phyloP scores from a whole-genome alignment of 2,329 filamentous ascomycete species.

The Claviceps arundinis region DNA sequence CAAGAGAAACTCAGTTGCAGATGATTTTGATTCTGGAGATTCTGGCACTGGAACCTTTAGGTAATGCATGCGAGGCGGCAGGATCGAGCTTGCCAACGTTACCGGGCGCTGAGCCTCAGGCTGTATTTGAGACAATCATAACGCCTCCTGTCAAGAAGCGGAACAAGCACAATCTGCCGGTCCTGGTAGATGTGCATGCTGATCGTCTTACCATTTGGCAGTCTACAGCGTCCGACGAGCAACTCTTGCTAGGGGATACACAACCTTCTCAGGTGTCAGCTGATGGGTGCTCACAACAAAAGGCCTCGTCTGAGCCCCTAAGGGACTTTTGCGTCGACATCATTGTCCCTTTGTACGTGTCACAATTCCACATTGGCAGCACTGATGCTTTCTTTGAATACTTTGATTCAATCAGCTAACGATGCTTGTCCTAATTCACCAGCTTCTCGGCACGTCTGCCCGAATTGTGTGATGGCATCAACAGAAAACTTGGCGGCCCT shows the following conservation, averaged over 20 bases:
- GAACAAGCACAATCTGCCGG: slow-evolving; percentile 48
- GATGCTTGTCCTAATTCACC: background rate
- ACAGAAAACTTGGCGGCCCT: slow-evolving; percentile 64
- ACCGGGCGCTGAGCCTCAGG: slow-evolving; percentile 20
- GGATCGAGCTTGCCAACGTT: slow-evolving; percentile 35
- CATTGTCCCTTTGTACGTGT: slow-evolving; percentile 60
- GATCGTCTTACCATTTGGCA: slow-evolving; percentile 78
- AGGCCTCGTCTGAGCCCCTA: slow-evolving; percentile 45
- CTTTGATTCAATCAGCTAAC: no score
- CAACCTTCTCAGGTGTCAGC: slow-evolving; percentile 22
- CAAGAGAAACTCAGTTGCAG: slow-evolving; percentile 67
- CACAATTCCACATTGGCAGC: no score
- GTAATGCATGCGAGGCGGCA: slow-evolving; percentile 24
- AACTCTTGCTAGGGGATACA: slow-evolving; percentile 35
- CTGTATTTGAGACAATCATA: slow-evolving; percentile 15
- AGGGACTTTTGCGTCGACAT: slow-evolving; percentile 71
- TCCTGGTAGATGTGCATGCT: slow-evolving; percentile 58
- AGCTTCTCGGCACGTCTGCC: slow-evolving; percentile 67
- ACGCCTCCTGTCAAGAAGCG: slow-evolving; percentile 35
- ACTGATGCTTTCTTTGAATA: no score
- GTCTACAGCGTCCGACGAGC: slow-evolving; percentile 52
- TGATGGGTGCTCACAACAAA: slow-evolving; percentile 25
- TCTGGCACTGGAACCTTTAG: slow-evolving; percentile 50
- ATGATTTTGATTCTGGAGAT: slow-evolving; percentile 70
- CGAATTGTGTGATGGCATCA: slow-evolving; percentile 54